A percentile compares a stretch with the other conserved stretches of the same genome.
These are phyloP conservation scores for Lathyrus tuberosus DNA, from an alignment of 306 rosid species.

Conservation along the genomic window DNA sequence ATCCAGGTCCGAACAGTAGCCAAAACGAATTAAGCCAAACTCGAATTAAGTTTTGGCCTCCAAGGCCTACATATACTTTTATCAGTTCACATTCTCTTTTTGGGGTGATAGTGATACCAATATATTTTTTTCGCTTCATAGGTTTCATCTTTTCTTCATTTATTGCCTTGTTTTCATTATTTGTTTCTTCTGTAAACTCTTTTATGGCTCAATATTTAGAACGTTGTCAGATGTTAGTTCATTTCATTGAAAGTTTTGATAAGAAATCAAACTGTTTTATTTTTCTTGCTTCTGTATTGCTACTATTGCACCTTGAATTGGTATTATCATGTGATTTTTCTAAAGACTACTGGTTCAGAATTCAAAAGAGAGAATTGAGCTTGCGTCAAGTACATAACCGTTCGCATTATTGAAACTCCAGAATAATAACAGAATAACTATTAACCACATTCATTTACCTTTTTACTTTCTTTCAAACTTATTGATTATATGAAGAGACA, in stretches of 20 bases:
- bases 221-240: constrained; percentile 10
- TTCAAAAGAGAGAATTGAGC: too few relatives aligned
- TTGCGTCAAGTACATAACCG: background rate
- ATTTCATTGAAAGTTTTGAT: constrained; percentile 34
- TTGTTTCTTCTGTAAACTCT: background rate
- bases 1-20: constrained; percentile 75
- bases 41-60: constrained; percentile 15
- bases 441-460: background rate
- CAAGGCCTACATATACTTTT: constrained; percentile 12
- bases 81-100: constrained; percentile 32
- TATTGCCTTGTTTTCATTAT: background rate
- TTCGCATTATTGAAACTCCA: background rate
- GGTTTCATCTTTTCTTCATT: constrained; percentile 27
- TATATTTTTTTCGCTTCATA: constrained; percentile 33
- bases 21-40: background rate
- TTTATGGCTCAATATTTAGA: constrained; percentile 4
- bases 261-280: background rate
- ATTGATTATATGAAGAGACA: constrained; percentile 4
- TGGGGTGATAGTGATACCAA: constrained; percentile 20
- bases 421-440: background rate
- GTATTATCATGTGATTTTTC: background rate
- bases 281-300: background rate
- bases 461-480: background rate
- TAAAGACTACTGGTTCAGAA: too few relatives aligned
- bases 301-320: background rate